Percentiles rank a stretch among this genome's conserved stretches.
phyloP scores from a whole-genome alignment of 768 basidiomycete species.

The Crepidotus variabilis region DNA sequence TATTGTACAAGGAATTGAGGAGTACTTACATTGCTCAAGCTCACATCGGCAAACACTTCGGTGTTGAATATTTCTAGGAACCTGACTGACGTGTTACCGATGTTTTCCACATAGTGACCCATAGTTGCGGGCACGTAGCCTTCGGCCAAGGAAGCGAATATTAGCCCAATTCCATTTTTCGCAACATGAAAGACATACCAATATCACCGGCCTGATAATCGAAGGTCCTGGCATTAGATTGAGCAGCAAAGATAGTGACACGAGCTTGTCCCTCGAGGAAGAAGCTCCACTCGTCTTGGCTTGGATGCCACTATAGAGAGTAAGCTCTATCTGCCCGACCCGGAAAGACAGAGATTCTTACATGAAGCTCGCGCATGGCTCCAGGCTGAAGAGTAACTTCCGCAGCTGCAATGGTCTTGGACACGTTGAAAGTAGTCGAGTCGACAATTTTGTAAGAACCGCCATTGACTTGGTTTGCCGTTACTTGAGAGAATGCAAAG shows the following conservation, averaged over 20 bases:
- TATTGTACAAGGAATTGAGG: not conserved
- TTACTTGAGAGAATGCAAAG: constrained; percentile 48
- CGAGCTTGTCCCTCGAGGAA: constrained; percentile 54
- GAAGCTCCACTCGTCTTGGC: constrained; percentile 63
- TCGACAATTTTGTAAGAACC: constrained; percentile 63
- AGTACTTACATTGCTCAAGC: constrained; percentile 32
- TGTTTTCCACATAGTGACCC: constrained; percentile 71
- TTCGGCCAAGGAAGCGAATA: not conserved
- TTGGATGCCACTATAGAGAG: constrained; percentile 53
- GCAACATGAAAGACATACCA: constrained; percentile 7
- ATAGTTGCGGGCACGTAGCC: constrained; percentile 59
- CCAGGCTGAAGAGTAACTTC: constrained; percentile 57
- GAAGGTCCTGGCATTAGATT: constrained; percentile 52
- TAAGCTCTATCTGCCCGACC: not conserved
- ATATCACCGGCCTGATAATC: constrained; percentile 57
- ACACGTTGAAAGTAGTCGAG: constrained; percentile 45
- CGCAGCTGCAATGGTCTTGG: constrained; percentile 51
- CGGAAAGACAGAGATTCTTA: not conserved
- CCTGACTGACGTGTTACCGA: constrained; percentile 51
- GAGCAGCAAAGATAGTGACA: constrained; percentile 56
- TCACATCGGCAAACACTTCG: constrained; percentile 49
- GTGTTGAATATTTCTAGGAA: constrained; percentile 64
- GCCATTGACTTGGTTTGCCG: constrained; percentile 39
- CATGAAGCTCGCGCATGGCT: constrained; percentile 32
- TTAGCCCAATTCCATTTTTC: not conserved